These are phyloP conservation scores for Ogataea thermomethanolica DNA, from an alignment of 805 yeast species.

Conservation along the genomic window DNA sequence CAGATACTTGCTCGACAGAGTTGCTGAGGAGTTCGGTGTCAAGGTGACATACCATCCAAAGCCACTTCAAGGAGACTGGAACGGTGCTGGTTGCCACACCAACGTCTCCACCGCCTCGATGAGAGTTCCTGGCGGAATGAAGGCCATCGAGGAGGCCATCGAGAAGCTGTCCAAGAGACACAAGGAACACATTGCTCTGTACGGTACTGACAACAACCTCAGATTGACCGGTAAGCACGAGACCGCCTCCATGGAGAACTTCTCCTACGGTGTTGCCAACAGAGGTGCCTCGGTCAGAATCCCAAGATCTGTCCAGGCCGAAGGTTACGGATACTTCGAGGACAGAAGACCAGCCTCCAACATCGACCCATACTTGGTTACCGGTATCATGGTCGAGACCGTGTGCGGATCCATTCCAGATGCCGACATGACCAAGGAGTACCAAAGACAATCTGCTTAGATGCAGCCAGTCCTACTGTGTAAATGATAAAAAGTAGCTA, in stretches of 20 bases:
- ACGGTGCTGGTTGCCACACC: conserved; percentile 99
- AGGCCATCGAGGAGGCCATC: conserved; percentile 86
- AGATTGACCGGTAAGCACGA: conserved; percentile 98
- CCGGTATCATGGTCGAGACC: conserved; percentile 97
- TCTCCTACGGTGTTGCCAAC: conserved; percentile 98
- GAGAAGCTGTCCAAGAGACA: conserved; percentile 95
- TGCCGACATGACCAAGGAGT: conserved; percentile 92
- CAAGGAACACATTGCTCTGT: conserved; percentile 89
- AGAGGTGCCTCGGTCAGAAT: conserved; percentile 99
- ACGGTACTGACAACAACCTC: conserved; percentile 91
- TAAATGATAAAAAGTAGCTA: conserved; percentile 5
- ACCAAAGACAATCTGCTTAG: conserved; percentile 59
- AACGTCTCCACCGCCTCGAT: conserved; percentile 89
- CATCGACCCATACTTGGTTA: conserved; percentile 97
- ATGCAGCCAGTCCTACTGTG: neutral
- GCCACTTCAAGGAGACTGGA: conserved; percentile 99
- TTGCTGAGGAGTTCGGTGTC: conserved; percentile 98
- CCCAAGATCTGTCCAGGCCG: conserved; percentile 98
- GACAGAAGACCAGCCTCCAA: conserved; percentile 99
- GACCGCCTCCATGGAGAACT: conserved; percentile 89
- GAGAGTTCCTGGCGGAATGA: conserved; percentile 97
- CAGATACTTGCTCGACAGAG: conserved; percentile 87
- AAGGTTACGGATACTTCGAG: conserved; percentile 97
- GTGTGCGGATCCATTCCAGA: conserved; percentile 91
- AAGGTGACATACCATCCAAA: conserved; percentile 99